Base-by-base conservation (phyloP, 1,139 yeast species). In the Magnusiomyces paraingens region DNA sequence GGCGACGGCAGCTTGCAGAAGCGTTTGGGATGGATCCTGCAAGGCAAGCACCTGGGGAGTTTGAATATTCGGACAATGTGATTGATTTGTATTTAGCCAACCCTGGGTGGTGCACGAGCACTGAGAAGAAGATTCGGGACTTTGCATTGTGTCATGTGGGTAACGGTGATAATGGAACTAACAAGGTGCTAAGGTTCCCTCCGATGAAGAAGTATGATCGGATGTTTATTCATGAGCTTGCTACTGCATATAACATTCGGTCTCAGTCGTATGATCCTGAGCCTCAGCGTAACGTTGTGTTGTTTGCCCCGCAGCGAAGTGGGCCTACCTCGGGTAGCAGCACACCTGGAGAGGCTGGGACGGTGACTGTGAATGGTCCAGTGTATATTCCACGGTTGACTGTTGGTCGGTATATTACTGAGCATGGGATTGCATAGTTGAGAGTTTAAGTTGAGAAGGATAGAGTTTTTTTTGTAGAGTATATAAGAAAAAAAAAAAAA, bases 231-330 rank as follows among this genome's bases (percentile, higher is more conserved):
- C 93, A 84, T 62, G 82, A 81, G 55, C 65, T 90, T 47, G 84
- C 91, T 0, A 79, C 75, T 38, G 69, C 80, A 0, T 88, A 75
- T 65, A 73, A 76, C 8, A 64, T 89, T 15, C 82, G 80, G 62
- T 75, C 86, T 0, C 90, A 86, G 63, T 80, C 93, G 1, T 91
- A 86, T 61, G 96, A 88, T 66, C 79, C 79, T 1, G 96, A 88
- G 59, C 96, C 96, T 0, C 76, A 81, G 55, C 70, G 96, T 59
- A 80, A 84, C 14, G 91, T 88, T 0, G 84, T 80, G 57, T 74
- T 89, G 14, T 80, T 52, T 52, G 54, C 53, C 20, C 49, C 49
- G 14, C 41, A 42, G 15, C 21, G 6, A 17, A 21, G 22, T 12
- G 32, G 21, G 11, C n/a, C 42, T 12, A 17, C 26, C 12, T 38